Evolutionary conservation across 768 basidiomycete genomes (phyloP), one percentile per base, ranked within the genome.

Genomic region (Amanita muscaria): DNA sequence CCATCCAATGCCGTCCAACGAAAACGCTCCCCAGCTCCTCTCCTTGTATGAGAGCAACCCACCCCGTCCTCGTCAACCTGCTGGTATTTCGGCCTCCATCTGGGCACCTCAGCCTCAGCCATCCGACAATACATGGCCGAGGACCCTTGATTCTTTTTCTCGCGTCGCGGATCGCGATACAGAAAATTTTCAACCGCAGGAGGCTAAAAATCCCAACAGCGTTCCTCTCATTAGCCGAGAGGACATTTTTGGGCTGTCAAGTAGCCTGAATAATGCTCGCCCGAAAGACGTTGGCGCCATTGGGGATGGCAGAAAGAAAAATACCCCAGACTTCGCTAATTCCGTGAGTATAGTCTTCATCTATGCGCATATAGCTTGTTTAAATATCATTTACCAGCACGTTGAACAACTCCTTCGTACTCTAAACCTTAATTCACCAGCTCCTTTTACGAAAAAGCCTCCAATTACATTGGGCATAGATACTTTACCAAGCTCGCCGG

Each of bases 31-130:
- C 31, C 59, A 63, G 44, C 62, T 65, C 56, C 56, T 64, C 36
- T 61, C 65, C 49, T 49, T 62, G 39, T 65, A 69, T 40, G 64
- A 73, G 37, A 59, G 62, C 46, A 66, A 59, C 53, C 68, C 67
- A 29, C 65, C 68, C 40, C 64, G 67, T 52, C 53, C 62, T 24
- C 66, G 73, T 19, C 67, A 65, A 46, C 56, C 60, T 10, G 55
- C 65, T 30, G 68, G 69, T 5, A 65, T 69, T 37, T 54, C 66
- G 45, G 70, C 70, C 11, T 86, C 84, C 40, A 88, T 89, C 50
- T 89, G 86, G 86, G 87, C 87, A 1, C 86, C 86, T 6, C 83
- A 82, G 57, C 82, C 84, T 3, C 83, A 81, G 59, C 74, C 75
- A 4, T 71, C 74, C 12, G 80, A 80, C 15, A 56, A 68, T 4